phyloP scores from a whole-genome alignment of 306 rosid species.

The Luffa aegyptiaca region DNA sequence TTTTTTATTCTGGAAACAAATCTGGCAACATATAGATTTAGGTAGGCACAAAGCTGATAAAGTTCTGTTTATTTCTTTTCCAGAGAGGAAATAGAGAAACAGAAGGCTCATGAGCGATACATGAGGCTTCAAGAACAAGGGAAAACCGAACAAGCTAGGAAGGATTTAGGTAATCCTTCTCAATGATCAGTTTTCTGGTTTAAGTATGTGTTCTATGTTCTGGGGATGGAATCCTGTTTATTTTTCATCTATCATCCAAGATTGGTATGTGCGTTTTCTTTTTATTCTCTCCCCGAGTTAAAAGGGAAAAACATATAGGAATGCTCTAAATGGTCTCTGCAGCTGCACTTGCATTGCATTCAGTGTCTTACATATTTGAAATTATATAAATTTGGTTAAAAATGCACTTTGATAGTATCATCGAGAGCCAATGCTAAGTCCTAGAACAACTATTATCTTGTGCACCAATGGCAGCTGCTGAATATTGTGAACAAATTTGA shows the following conservation, averaged over 20 bases:
- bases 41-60: neutral
- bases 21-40: neutral
- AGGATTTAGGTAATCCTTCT: constrained; percentile 62
- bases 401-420: neutral
- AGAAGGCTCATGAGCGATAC: constrained; percentile 73
- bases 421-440: neutral
- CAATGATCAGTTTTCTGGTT: neutral
- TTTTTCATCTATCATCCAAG: neutral
- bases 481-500: neutral
- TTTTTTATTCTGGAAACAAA: neutral
- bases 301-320: neutral
- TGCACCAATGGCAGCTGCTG: neutral
- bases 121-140: constrained; percentile 93
- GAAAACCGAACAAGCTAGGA: constrained; percentile 84
- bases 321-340: neutral
- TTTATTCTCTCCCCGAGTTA: neutral
- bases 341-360: neutral
- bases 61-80: constrained; percentile 4
- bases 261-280: neutral
- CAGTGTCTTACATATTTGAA: neutral
- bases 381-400: neutral
- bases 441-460: neutral
- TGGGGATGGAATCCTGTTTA: neutral
- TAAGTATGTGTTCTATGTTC: neutral
- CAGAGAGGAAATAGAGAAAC: constrained; percentile 87